These are phyloP conservation scores for Clavariopsis aquatica DNA, from an alignment of 495 filamentous ascomycete genomes.

Conservation along the genomic window DNA sequence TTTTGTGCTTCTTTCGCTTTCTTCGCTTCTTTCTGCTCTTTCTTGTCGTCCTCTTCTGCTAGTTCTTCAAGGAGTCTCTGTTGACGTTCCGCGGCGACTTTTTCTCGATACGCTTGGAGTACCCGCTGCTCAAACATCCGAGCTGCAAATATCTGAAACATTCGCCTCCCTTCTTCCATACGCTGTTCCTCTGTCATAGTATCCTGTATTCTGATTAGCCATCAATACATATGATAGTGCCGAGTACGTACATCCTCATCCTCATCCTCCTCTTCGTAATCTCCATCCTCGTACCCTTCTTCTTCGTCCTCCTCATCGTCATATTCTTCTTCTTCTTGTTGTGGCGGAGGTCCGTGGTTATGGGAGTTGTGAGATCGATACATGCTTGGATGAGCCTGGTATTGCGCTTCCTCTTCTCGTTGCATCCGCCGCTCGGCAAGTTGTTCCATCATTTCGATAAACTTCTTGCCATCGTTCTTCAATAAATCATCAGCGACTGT, in stretches of 20 bases:
- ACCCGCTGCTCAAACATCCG: constrained; percentile 99
- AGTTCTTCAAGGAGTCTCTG: constrained; percentile 89
- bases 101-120: constrained; percentile 94
- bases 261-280: constrained; percentile 90
- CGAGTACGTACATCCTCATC: constrained; percentile 44
- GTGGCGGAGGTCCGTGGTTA: constrained; percentile 63
- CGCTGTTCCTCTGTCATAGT: constrained; percentile 97
- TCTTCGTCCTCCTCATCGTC: constrained; percentile 87
- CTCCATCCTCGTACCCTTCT: constrained; percentile 85
- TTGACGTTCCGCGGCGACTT: constrained; percentile 89
- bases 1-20: constrained; percentile 91
- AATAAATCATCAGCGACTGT: constrained; percentile 98
- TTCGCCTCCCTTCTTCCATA: constrained; percentile 96
- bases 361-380: constrained; percentile 48
- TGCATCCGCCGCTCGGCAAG: constrained; percentile 96
- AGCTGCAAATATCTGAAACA: constrained; percentile 99
- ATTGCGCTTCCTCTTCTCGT: constrained; percentile 85
- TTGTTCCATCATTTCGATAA: constrained; percentile 99
- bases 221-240: constrained; percentile 36
- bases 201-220: constrained; percentile 58
- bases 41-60: constrained; percentile 73
- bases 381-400: constrained; percentile 52
- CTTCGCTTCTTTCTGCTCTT: constrained; percentile 81
- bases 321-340: constrained; percentile 75
- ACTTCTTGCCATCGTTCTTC: constrained; percentile 98